These are phyloP conservation scores for Auricularia auricula-judae DNA, from an alignment of 768 basidiomycete genomes.

Conservation along the genomic window DNA sequence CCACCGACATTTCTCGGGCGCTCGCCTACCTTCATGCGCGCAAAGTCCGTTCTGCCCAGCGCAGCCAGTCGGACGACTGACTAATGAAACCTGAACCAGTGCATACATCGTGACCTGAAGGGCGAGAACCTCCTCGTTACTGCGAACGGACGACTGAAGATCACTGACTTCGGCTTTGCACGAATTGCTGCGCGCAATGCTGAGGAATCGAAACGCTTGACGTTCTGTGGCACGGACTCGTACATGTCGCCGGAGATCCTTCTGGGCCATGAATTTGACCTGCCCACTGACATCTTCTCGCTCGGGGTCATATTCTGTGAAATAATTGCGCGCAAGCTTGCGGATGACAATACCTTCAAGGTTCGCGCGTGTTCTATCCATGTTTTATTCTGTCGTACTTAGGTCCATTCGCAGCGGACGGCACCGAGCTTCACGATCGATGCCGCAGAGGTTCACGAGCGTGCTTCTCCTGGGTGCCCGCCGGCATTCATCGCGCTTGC, in stretches of 20 bases:
- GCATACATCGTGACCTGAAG: constrained; percentile 68
- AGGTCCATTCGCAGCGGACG: constrained; percentile 39
- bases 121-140: constrained; percentile 97
- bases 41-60: constrained; percentile 27
- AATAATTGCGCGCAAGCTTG: constrained; percentile 74
- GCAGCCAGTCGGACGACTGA: no score
- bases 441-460: constrained; percentile 51
- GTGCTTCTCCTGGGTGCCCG: constrained; percentile 69
- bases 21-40: constrained; percentile 96
- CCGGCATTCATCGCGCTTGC: constrained; percentile 64
- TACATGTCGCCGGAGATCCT: constrained; percentile 98
- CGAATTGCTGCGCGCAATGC: constrained; percentile 87
- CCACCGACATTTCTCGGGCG: constrained; percentile 86
- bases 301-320: constrained; percentile 91
- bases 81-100: constrained; percentile 13
- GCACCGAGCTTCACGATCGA: constrained; percentile 78
- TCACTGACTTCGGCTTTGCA: constrained; percentile 98
- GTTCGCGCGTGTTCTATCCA: constrained; percentile 12
- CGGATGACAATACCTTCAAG: constrained; percentile 51
- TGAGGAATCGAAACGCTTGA: constrained; percentile 77
- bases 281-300: constrained; percentile 91
- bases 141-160: constrained; percentile 85
- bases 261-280: constrained; percentile 81
- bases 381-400: background rate
- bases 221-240: constrained; percentile 82